These are phyloP conservation scores for Diaporthe batatas DNA, from an alignment of 2,329 filamentous ascomycete genomes.

Conservation along the genomic window DNA sequence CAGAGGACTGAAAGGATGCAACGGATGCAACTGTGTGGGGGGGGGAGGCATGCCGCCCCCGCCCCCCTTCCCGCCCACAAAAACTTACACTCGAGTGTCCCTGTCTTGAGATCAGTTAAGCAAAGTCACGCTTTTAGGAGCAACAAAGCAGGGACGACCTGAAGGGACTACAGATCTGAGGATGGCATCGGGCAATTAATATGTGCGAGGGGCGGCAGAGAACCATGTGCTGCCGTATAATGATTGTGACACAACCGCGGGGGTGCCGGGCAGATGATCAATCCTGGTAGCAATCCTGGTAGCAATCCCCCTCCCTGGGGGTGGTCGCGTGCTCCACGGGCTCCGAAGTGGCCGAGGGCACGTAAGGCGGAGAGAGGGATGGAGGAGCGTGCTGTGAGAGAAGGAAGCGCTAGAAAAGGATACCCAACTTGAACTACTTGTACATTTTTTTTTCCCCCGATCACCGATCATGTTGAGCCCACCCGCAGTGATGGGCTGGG, in stretches of 20 bases:
- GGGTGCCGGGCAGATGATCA: slow-evolving; percentile 7
- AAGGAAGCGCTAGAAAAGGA: slow-evolving; percentile 12
- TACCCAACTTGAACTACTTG: slow-evolving; percentile 27
- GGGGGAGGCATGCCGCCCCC: background rate
- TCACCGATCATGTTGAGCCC: background rate
- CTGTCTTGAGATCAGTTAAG: background rate
- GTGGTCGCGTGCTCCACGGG: slow-evolving; percentile 14
- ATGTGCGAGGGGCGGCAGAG: slow-evolving; percentile 8
- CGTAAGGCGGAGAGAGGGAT: background rate
- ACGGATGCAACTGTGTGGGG: too few relatives aligned
- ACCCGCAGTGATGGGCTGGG: too few relatives aligned
- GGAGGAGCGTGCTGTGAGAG: background rate
- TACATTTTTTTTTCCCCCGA: background rate
- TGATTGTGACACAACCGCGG: slow-evolving; percentile 4
- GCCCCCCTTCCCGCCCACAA: too few relatives aligned
- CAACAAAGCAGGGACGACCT: background rate
- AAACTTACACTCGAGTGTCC: background rate
- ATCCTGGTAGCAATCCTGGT: background rate
- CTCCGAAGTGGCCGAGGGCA: slow-evolving; percentile 22
- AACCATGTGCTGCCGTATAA: background rate
- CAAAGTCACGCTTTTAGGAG: background rate
- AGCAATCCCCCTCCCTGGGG: too few relatives aligned
- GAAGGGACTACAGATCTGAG: background rate
- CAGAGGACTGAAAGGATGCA: background rate
- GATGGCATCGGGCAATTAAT: background rate